phyloP scores from a whole-genome alignment of 139 green algal genomes.

The Dunaliella sp. region DNA sequence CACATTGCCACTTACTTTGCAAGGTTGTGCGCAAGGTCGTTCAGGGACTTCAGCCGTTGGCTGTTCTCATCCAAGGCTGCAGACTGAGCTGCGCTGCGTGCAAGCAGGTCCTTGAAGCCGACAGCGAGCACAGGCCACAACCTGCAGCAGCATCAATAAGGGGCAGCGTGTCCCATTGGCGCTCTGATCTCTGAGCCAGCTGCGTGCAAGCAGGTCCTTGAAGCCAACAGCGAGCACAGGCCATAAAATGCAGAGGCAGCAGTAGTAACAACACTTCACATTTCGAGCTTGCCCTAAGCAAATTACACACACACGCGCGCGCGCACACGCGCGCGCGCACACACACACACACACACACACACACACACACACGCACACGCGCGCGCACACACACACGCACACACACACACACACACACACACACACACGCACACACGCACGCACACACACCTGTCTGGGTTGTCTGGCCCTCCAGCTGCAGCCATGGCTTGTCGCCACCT shows the following conservation, averaged over 20 bases:
- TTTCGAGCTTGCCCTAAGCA: neutral
- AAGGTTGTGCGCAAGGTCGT: constrained; percentile 6
- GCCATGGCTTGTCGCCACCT: constrained; percentile 68
- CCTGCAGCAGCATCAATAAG: no score
- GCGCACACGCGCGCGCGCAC: no score
- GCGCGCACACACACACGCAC: no score
- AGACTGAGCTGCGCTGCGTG: constrained; percentile 28
- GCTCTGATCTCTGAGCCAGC: neutral
- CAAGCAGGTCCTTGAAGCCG: constrained; percentile 68
- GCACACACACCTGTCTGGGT: constrained; percentile 51
- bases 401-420: no score
- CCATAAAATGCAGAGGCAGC: constrained; percentile 48
- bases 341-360: no score
- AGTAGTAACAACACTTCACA: neutral
- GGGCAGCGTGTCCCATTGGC: neutral
- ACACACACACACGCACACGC: no score
- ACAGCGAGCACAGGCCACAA: constrained; percentile 70
- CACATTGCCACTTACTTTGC: neutral
- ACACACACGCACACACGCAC: no score
- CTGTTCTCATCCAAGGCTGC: constrained; percentile 39
- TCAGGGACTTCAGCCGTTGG: constrained; percentile 25
- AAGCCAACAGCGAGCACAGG: constrained; percentile 67
- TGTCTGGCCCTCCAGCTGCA: constrained; percentile 53
- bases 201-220: constrained; percentile 59
- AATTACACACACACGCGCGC: neutral